Evolutionary conservation across 78 protist species (phyloP).

Genomic region (Dictyostelium brefeldianum): DNA sequence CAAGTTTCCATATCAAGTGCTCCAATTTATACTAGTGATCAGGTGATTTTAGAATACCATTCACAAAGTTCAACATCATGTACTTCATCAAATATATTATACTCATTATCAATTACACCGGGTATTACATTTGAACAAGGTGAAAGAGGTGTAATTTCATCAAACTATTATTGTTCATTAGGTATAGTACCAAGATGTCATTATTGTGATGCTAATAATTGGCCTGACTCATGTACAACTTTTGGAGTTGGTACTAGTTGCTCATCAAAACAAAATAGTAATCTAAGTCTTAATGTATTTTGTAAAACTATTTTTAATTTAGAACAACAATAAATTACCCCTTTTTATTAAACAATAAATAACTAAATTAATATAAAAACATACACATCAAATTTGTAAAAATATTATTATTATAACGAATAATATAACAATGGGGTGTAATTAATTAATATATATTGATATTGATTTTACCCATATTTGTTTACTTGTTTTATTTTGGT

Average conservation of each 20-base stretch:
- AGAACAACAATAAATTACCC: too few species aligned
- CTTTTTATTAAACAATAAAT: too few species aligned
- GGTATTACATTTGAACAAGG: background rate
- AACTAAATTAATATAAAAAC: too few species aligned
- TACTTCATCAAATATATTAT: background rate
- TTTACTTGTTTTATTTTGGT: too few species aligned
- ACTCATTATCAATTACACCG: background rate
- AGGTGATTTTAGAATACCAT: background rate
- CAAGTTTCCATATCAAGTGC: background rate
- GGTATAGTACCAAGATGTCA: background rate
- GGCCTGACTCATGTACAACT: background rate
- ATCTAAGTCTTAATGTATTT: background rate
- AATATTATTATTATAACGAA: too few species aligned
- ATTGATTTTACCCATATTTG: too few species aligned
- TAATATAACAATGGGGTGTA: too few species aligned
- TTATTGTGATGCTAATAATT: background rate
- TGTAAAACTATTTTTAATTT: constrained; percentile 1
- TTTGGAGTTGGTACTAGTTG: background rate
- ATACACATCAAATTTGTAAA: too few species aligned
- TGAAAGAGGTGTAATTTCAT: background rate
- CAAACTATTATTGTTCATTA: background rate
- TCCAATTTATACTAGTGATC: background rate
- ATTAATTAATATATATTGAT: too few species aligned
- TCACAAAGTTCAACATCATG: background rate
- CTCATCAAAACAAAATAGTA: background rate